These are phyloP conservation scores for Rostrohypoxylon terebratum DNA, from an alignment of 495 filamentous ascomycete genomes.

Conservation along the genomic window DNA sequence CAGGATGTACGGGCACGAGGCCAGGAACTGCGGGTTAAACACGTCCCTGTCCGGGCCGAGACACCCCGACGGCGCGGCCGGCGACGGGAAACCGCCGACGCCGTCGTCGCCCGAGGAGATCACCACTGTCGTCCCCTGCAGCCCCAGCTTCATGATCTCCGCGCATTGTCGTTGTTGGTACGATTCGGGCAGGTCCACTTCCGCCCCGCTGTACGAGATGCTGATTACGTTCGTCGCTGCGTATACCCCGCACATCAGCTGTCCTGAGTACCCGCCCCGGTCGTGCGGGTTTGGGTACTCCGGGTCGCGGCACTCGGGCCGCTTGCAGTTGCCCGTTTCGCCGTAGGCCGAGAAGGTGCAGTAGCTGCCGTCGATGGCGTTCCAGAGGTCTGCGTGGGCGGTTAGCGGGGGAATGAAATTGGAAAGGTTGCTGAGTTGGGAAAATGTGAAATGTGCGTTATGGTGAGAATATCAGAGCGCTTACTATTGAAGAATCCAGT, in stretches of 20 bases:
- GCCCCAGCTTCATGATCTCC: constrained; percentile 71
- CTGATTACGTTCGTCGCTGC: constrained; percentile 54
- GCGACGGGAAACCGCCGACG: constrained; percentile 62
- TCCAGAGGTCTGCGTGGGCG: constrained; percentile 63
- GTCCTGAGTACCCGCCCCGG: constrained; percentile 66
- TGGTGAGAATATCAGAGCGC: background rate
- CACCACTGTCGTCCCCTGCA: constrained; percentile 71
- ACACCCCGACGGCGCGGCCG: constrained; percentile 48
- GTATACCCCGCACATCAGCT: constrained; percentile 69
- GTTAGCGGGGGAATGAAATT: constrained; percentile 47
- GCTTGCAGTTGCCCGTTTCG: constrained; percentile 49
- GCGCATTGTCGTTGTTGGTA: constrained; percentile 58
- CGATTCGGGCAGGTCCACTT: constrained; percentile 49
- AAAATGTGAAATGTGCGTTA: background rate
- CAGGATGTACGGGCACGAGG: constrained; percentile 49
- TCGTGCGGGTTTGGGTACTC: constrained; percentile 65
- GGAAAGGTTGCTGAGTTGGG: background rate
- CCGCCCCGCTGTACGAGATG: constrained; percentile 56
- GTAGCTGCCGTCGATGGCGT: constrained; percentile 74
- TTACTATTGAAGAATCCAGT: constrained; percentile 54
- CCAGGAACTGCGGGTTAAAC: constrained; percentile 50
- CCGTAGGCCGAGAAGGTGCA: constrained; percentile 61
- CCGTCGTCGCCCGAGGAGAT: constrained; percentile 72
- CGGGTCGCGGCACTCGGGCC: constrained; percentile 57
- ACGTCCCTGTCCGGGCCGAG: constrained; percentile 43